Percentiles rank a stretch among this genome's conserved stretches.
These are phyloP conservation scores for Malania oleifera DNA, from an alignment of 164 flowering plant species.

Conservation along the genomic window DNA sequence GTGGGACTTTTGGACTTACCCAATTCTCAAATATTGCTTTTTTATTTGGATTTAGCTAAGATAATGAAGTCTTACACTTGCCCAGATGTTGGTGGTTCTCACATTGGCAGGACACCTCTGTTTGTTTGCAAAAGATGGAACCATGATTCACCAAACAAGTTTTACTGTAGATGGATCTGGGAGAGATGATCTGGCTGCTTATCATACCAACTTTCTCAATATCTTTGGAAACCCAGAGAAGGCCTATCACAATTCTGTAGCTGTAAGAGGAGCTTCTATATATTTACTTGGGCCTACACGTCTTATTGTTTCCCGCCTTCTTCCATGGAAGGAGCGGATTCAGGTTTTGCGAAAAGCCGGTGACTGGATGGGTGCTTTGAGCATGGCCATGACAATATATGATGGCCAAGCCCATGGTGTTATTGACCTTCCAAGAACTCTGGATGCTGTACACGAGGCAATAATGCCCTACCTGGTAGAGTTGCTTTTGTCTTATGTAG, in stretches of 20 bases:
- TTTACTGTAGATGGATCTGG: slow-evolving; percentile 53
- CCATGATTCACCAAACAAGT: slow-evolving; percentile 79
- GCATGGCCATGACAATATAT: slow-evolving; percentile 93
- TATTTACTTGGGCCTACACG: slow-evolving; percentile 74
- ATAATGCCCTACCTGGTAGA: slow-evolving; percentile 83
- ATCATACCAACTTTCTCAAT: slow-evolving; percentile 73
- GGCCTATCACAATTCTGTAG: slow-evolving; percentile 80
- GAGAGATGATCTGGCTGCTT: slow-evolving; percentile 69
- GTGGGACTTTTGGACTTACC: too few relatives aligned
- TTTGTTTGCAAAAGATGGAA: slow-evolving; percentile 80
- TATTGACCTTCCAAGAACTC: slow-evolving; percentile 81
- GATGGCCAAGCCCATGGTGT: slow-evolving; percentile 97
- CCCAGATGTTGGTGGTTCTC: slow-evolving; percentile 92
- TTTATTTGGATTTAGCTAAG: not conserved
- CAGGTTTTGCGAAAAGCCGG: slow-evolving; percentile 89
- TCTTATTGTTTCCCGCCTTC: slow-evolving; percentile 83
- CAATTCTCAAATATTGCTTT: too few relatives aligned
- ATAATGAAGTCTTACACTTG: slow-evolving; percentile 12
- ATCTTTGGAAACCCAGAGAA: slow-evolving; percentile 89
- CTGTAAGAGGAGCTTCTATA: slow-evolving; percentile 82
- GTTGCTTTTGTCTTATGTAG: slow-evolving; percentile 79
- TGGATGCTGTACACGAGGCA: slow-evolving; percentile 56
- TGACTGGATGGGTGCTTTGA: slow-evolving; percentile 99
- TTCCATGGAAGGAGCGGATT: slow-evolving; percentile 95
- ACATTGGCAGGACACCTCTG: slow-evolving; percentile 70